Percentiles rank a stretch among this genome's conserved stretches.
Evolutionary conservation across 345 rosid genomes (phyloP).

Genomic region (Bruguiera sexangula): DNA sequence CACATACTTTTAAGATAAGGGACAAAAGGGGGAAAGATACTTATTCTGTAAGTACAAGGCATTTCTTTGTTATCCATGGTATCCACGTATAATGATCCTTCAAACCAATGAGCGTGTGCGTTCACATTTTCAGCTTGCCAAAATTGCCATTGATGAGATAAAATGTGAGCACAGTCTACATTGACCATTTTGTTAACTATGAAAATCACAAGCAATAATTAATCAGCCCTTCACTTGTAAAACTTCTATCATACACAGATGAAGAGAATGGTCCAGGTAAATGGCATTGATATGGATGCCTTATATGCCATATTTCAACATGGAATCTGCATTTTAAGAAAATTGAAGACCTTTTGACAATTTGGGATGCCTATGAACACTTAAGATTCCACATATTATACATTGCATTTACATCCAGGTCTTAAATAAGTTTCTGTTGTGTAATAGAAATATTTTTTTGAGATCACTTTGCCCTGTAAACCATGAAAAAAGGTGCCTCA

Average conservation of each 20-base stretch:
- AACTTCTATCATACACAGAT: conserved; percentile 5
- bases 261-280: not conserved
- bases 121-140: not conserved
- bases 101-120: not conserved
- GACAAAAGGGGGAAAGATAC: not conserved
- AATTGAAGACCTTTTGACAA: no score
- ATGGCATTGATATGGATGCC: not conserved
- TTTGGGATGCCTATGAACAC: no score
- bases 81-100: not conserved
- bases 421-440: no score
- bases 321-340: no score
- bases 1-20: not conserved
- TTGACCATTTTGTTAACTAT: not conserved
- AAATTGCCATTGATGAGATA: no score
- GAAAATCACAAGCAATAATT: conserved; percentile 1
- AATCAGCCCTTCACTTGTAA: conserved; percentile 2
- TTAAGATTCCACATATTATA: no score
- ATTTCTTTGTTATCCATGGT: not conserved
- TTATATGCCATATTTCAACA: not conserved
- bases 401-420: no score
- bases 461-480: no score
- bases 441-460: no score
- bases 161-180: not conserved
- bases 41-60: not conserved
- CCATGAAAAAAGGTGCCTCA: no score